Evolutionary conservation across 805 yeast genomes (phyloP).

Genomic region (Priceomyces melissophilus): DNA sequence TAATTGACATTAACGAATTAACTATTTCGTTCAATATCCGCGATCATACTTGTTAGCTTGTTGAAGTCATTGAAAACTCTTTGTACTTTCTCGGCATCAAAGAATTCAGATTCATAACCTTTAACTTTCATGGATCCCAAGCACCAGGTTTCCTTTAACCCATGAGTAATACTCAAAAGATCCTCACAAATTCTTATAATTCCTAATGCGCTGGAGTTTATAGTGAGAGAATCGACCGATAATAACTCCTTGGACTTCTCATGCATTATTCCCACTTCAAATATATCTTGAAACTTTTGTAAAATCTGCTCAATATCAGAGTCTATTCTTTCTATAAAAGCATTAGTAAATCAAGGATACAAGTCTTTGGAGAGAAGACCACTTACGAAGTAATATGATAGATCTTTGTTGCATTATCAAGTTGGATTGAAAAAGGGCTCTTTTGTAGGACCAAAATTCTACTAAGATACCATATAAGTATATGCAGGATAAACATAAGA

Average conservation of each 20-base stretch:
- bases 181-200: constrained; percentile 54
- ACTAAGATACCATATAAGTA: too few relatives aligned
- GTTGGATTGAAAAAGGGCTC: too few relatives aligned
- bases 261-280: constrained; percentile 43
- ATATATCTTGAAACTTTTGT: constrained; percentile 50
- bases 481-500: too few relatives aligned
- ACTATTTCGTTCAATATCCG: background rate
- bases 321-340: constrained; percentile 46
- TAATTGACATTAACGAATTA: background rate
- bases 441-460: too few relatives aligned
- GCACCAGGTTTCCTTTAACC: constrained; percentile 55
- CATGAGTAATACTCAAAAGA: constrained; percentile 45
- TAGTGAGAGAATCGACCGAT: constrained; percentile 54
- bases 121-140: constrained; percentile 47
- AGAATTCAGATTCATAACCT: constrained; percentile 5
- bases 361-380: background rate
- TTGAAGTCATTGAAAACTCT: constrained; percentile 31
- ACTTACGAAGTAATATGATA: constrained; percentile 24
- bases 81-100: constrained; percentile 20
- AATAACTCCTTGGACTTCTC: constrained; percentile 39
- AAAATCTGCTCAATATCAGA: constrained; percentile 49
- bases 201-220: constrained; percentile 50
- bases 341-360: constrained; percentile 13
- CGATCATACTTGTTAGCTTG: constrained; percentile 28
- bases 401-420: constrained; percentile 41